phyloP scores from a whole-genome alignment of 257 asterid genomes.

The Penstemon barbatus region DNA sequence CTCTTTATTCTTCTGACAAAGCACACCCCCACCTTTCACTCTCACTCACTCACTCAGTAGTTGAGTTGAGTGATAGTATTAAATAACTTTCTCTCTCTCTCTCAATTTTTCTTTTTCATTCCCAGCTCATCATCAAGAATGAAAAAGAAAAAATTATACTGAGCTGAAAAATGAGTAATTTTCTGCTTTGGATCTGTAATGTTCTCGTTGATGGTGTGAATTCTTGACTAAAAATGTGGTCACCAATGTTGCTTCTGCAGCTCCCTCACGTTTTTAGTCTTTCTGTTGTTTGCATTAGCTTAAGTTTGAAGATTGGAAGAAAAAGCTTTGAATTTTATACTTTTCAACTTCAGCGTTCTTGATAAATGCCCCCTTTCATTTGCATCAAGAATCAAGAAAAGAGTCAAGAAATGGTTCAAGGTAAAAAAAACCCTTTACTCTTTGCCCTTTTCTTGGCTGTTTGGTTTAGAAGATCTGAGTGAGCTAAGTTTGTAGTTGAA shows the following conservation, averaged over 20 bases:
- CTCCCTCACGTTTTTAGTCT: constrained; percentile 24
- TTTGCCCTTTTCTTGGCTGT: background rate
- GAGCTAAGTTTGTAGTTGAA: constrained; percentile 22
- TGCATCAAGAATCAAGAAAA: background rate
- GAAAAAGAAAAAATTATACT: too few relatives aligned
- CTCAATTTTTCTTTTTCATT: constrained; percentile 10
- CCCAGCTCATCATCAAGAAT: constrained; percentile 38
- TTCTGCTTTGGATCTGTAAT: constrained; percentile 24
- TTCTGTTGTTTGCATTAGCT: constrained; percentile 32
- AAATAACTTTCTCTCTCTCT: constrained; percentile 20
- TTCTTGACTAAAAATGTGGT: constrained; percentile 30
- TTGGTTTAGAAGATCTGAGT: constrained; percentile 36
- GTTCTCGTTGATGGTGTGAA: constrained; percentile 34
- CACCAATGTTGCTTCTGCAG: constrained; percentile 35
- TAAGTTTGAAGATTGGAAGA: constrained; percentile 31
- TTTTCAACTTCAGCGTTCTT: constrained; percentile 37
- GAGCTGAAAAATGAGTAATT: too few relatives aligned
- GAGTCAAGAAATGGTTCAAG: constrained; percentile 36
- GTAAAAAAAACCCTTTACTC: constrained; percentile 32
- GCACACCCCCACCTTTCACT: background rate
- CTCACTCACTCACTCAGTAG: constrained; percentile 18
- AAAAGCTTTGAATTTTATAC: constrained; percentile 31
- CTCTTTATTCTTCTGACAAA: too few relatives aligned
- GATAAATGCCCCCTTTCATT: constrained; percentile 20
- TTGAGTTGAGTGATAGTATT: constrained; percentile 28